Evolutionary conservation across 176 grass and related monocot genomes (phyloP).

Genomic region (Canna indica): DNA sequence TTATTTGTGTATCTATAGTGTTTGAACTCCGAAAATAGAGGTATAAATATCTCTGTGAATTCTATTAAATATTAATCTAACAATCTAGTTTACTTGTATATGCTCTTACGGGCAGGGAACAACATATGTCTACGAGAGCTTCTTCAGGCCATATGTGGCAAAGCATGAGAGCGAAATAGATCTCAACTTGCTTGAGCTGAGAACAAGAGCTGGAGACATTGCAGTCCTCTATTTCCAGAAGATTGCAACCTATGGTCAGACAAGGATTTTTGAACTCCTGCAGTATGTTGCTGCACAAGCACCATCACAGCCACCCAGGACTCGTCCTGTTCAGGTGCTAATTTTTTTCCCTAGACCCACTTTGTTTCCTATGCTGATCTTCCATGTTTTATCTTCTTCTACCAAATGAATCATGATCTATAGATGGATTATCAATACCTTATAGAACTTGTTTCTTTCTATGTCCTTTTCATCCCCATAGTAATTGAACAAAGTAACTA

Average conservation of each 20-base stretch:
- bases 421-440: background rate
- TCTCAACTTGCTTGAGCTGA: conserved; percentile 74
- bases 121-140: conserved; percentile 81
- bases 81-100: background rate
- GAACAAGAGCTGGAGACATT: conserved; percentile 61
- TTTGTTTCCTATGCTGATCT: too few species aligned
- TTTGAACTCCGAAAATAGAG: conserved; percentile 96
- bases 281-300: conserved; percentile 74
- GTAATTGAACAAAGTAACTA: too few species aligned
- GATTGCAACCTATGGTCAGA: conserved; percentile 49
- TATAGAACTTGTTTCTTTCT: background rate
- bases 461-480: background rate
- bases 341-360: background rate
- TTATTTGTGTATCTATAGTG: conserved; percentile 96
- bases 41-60: conserved; percentile 13
- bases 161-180: conserved; percentile 96
- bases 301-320: conserved; percentile 41
- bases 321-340: conserved; percentile 45
- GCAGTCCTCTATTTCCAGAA: conserved; percentile 66
- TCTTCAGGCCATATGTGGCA: conserved; percentile 83
- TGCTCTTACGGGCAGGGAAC: conserved; percentile 46
- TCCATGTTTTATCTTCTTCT: background rate
- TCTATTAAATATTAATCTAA: background rate
- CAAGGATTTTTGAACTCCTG: conserved; percentile 68
- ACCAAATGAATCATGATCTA: background rate